Evolutionary conservation across 768 basidiomycete species (phyloP).

Genomic region (Lactarius pseudohatsudake): DNA sequence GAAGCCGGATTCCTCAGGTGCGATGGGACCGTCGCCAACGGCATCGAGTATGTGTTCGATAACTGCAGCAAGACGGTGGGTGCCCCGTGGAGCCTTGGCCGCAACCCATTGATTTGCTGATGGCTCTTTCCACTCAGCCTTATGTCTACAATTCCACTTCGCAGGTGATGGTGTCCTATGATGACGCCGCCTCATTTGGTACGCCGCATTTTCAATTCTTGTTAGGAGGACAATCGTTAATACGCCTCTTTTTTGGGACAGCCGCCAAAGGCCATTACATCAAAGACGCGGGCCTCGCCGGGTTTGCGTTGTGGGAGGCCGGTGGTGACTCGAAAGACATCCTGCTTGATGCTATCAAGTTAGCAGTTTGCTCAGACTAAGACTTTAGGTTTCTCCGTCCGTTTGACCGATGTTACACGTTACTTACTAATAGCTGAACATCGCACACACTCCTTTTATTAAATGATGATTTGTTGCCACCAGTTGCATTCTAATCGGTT

Average conservation of each 20-base stretch:
- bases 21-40: slow-evolving; percentile 30
- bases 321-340: slow-evolving; percentile 43
- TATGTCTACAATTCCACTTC: slow-evolving; percentile 59
- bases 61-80: slow-evolving; percentile 71
- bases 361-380: neutral
- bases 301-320: slow-evolving; percentile 47
- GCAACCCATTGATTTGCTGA: neutral
- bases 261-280: slow-evolving; percentile 47
- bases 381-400: neutral
- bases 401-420: too few species aligned
- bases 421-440: too few species aligned
- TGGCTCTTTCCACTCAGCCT: slow-evolving; percentile 45
- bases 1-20: slow-evolving; percentile 13
- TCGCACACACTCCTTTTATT: too few species aligned
- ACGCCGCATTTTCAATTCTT: neutral
- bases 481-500: too few species aligned
- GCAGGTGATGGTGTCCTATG: slow-evolving; percentile 63
- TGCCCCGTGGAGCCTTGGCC: slow-evolving; percentile 30
- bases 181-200: slow-evolving; percentile 57
- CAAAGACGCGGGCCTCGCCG: slow-evolving; percentile 35
- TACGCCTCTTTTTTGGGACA: neutral
- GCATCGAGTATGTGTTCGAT: slow-evolving; percentile 57
- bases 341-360: slow-evolving; percentile 37
- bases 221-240: neutral
- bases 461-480: too few species aligned